These are phyloP conservation scores for Cystobasidiaceae sp. DNA, from an alignment of 1,284 basidiomycete genomes.

Conservation along the genomic window DNA sequence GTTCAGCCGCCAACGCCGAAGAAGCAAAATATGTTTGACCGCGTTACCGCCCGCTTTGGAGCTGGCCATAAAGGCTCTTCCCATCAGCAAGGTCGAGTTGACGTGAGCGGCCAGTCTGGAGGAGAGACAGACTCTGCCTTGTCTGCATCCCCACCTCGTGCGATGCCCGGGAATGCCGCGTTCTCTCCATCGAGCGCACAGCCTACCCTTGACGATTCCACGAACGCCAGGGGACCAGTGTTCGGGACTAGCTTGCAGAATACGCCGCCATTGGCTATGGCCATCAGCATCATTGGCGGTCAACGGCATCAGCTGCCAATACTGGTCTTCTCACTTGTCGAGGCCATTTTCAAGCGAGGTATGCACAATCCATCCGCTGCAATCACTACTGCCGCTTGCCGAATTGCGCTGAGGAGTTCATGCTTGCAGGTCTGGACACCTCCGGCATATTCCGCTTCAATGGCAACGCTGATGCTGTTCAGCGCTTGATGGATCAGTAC, in stretches of 20 bases:
- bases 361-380: neutral
- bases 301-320: conserved; percentile 28
- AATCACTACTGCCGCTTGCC: neutral
- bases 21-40: neutral
- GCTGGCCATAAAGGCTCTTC: neutral
- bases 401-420: neutral
- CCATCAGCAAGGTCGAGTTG: neutral
- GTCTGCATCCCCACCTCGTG: too few species aligned
- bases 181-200: neutral
- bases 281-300: conserved; percentile 26
- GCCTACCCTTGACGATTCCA: neutral
- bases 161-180: too few species aligned
- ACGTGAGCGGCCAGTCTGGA: neutral
- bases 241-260: conserved; percentile 5
- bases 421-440: conserved; percentile 7
- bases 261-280: conserved; percentile 17
- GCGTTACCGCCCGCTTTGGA: conserved; percentile 3
- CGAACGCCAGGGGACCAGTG: neutral
- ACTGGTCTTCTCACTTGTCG: conserved; percentile 28
- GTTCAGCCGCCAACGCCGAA: neutral
- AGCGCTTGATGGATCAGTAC: conserved; percentile 8
- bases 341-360: conserved; percentile 29
- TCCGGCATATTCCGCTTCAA: conserved; percentile 27
- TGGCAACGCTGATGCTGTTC: conserved; percentile 11
- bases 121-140: neutral